Base-by-base conservation (phyloP, 163 green algal species). In the Scenedesmus sp. region DNA sequence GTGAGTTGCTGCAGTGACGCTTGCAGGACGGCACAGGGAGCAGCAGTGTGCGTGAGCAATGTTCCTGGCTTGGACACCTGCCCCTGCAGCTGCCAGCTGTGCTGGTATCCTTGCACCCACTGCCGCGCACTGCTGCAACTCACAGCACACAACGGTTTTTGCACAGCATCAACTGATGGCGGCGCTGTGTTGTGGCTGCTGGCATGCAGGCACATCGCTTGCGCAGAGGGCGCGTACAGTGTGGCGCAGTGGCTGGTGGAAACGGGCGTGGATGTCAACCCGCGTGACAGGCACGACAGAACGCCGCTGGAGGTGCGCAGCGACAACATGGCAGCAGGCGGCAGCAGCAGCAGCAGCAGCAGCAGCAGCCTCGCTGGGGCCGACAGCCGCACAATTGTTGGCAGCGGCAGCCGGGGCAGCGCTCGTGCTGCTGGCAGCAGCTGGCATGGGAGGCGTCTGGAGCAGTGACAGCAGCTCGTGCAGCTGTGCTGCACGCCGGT, bases 221-320 rank as follows among this genome's bases (percentile, higher is more conserved):
- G 96, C 18, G 96, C 95, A 16, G 97, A 98, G 92, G 96, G 96
- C 35, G 95, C 94, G 0, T 98, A 96, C 88, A 94, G 94, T 81
- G 96, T 98, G 18, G 95, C 95, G 30, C 95, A 98, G 89, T 99
- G 97, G 97, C 94, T 98, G 37, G 83, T 99, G 0, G 87, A 95
- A n/a, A 86, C 96, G 59, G 91, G 93, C 16, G 95, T 94, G 35
- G 91, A 96, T 81, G 87, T 97, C 79, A 99, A 98, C 81, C 87
- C 94, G 10, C 90, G 97, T 0, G 97, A 98, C 89, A 92, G 97
- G 22, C 98, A 98, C 92, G 94, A 96, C 24, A 93, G 95, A n/a
- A 99, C 97, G 2, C 96, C 97, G 3, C 92, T 98, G n/a, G 96
- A 98, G 96, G 96, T 97, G 56, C 70, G 85, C 73, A n/a, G 13